Evolutionary conservation across 768 basidiomycete genomes (phyloP).

Genomic region (Thelephora ganbajun): DNA sequence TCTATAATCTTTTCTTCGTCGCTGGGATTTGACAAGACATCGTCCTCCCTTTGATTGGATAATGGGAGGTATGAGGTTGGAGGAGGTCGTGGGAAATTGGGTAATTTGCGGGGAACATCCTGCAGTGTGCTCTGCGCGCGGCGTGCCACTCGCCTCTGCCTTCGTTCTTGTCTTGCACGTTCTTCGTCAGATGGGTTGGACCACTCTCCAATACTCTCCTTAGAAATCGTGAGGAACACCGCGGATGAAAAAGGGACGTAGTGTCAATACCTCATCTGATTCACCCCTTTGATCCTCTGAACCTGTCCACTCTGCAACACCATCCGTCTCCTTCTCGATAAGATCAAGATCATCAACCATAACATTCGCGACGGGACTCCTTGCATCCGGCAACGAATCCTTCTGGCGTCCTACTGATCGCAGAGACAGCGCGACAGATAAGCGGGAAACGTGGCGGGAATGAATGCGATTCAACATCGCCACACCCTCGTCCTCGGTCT

Average conservation of each 20-base stretch:
- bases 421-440: conserved; percentile 57
- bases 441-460: conserved; percentile 53
- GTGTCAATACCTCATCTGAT: conserved; percentile 38
- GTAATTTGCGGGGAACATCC: conserved; percentile 49
- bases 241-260: conserved; percentile 3
- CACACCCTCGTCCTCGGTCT: conserved; percentile 24
- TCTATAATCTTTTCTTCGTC: conserved; percentile 38
- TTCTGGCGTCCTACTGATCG: conserved; percentile 39
- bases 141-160: conserved; percentile 45
- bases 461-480: conserved; percentile 38
- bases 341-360: conserved; percentile 22
- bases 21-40: conserved; percentile 77
- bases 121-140: conserved; percentile 30
- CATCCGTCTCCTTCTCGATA: conserved; percentile 20
- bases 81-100: conserved; percentile 73
- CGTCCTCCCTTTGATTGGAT: conserved; percentile 27
- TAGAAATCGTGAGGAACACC: conserved; percentile 5
- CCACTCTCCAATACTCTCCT: conserved; percentile 76
- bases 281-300: conserved; percentile 51
- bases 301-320: conserved; percentile 69
- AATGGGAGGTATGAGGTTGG: conserved; percentile 21
- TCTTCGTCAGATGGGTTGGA: conserved; percentile 90
- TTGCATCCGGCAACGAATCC: conserved; percentile 13
- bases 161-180: conserved; percentile 52
- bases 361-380: conserved; percentile 19